Conservation (phyloP, 139 green algal genomes). For the Chlamydomonas asymmetrica region DNA sequence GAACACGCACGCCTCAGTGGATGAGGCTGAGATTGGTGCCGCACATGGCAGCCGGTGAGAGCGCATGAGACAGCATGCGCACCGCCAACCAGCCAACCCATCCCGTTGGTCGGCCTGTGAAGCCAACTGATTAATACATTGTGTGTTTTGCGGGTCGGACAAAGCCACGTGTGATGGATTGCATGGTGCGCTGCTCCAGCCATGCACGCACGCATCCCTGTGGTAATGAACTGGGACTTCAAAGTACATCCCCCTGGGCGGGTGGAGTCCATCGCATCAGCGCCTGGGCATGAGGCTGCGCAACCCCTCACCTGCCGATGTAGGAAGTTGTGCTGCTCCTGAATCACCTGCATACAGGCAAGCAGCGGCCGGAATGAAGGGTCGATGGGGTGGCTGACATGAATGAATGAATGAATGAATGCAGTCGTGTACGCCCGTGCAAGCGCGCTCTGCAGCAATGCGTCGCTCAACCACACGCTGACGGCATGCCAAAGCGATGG, state of each 20-base stretch:
- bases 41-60: too few species aligned
- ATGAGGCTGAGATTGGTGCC: neutral
- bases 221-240: neutral
- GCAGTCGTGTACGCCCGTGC: too few species aligned
- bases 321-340: slow-evolving; percentile 76
- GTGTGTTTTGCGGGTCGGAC: neutral
- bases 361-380: too few species aligned
- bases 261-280: slow-evolving; percentile 45
- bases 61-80: neutral
- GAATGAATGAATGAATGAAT: too few species aligned
- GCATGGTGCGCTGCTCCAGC: slow-evolving; percentile 25
- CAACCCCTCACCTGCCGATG: too few species aligned
- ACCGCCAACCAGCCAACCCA: neutral
- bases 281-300: slow-evolving; percentile 62
- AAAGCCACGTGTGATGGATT: neutral
- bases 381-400: too few species aligned
- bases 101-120: neutral
- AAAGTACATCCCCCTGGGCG: slow-evolving; percentile 24
- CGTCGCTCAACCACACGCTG: too few species aligned
- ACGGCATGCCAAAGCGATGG: too few species aligned
- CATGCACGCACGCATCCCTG: slow-evolving; percentile 6
- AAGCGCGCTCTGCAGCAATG: too few species aligned
- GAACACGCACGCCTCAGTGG: neutral
- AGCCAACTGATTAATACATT: neutral
- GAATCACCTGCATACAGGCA: slow-evolving; percentile 58